Base-by-base conservation (phyloP, 805 yeast genomes). In the Starmerella cellae region DNA sequence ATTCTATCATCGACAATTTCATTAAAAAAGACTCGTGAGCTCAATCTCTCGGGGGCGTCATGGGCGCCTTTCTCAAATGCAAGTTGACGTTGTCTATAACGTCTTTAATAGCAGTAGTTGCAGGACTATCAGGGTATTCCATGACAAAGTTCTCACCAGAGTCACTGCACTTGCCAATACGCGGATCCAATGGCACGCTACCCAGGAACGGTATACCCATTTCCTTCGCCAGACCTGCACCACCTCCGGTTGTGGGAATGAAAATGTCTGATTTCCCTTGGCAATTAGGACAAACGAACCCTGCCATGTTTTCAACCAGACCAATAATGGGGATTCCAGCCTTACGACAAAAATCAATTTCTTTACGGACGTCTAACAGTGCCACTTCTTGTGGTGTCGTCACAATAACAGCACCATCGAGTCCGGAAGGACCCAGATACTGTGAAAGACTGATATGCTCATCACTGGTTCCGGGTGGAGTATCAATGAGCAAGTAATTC, bases 341-440 rank as follows among this genome's bases (percentile, higher is more conserved):
- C 60, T 91, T 91, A 34, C 76, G 69, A 61, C 98, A 91, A 55
- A 91, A 91, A 58, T 88, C 94, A 18, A 91, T 82, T 57, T 91
- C 98, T 61, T 91, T 91, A 43, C 99, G 68, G 4, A 91, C 99
- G 57, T 91, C 99, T 36, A 91, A 63, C 32, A 91, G 64, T 0
- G 98, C 94, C 18, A 88, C 97, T 60, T 91, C 99, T 61, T 91
- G 99, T 0, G 99, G 98, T 0, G 98, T 91, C 0, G 98, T 88
- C 28, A 91, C 91, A 2, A 91, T 71, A 24, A 91, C 67, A 0
- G 98, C 98, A 1, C 99, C 99, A 58, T 88, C 96, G 2, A 91
- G 77, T 0, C 95, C 95, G 4, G 80, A 75, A 28, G 83, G 94
- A 54, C 82, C 81, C 71, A 91, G 66, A 56, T 82, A 87, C 39